A percentile compares a stretch with the other conserved stretches of the same genome.
Evolutionary conservation across 768 basidiomycete genomes (phyloP).

Genomic region (Agaricus subrufescens): DNA sequence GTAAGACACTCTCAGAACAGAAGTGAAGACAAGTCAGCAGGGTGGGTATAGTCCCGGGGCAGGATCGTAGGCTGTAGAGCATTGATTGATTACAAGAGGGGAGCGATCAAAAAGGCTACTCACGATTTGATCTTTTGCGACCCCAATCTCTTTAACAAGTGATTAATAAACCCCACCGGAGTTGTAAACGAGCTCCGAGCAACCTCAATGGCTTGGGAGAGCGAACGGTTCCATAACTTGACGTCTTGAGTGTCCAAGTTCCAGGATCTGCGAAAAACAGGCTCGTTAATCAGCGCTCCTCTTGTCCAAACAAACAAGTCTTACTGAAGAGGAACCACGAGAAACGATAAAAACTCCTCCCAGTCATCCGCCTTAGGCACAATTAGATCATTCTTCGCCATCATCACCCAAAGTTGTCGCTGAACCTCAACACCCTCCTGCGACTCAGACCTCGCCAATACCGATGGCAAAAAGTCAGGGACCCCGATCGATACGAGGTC

Average conservation of each 20-base stretch:
- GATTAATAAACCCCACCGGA: neutral
- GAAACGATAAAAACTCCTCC: constrained; percentile 38
- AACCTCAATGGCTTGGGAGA: neutral
- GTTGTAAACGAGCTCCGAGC: neutral
- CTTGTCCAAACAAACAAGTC: constrained; percentile 5
- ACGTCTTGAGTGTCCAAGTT: constrained; percentile 35
- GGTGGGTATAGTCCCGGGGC: neutral
- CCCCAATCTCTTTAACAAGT: neutral
- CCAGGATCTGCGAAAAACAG: constrained; percentile 23
- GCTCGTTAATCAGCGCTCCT: neutral
- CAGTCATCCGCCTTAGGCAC: constrained; percentile 23
- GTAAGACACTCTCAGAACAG: neutral
- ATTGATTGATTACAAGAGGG: neutral
- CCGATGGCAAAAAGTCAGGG: constrained; percentile 32
- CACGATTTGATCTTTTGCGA: neutral
- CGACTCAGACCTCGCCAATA: constrained; percentile 23
- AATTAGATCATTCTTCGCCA: constrained; percentile 28
- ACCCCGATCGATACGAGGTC: constrained; percentile 39
- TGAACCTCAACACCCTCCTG: constrained; percentile 26
- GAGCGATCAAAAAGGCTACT: neutral
- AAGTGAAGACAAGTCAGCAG: constrained; percentile 1
- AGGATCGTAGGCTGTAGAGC: neutral
- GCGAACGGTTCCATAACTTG: neutral
- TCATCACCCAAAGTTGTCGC: constrained; percentile 44
- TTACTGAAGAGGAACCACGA: constrained; percentile 46